Conservation (phyloP, 768 basidiomycete genomes). For the Lyophyllum decastes region DNA sequence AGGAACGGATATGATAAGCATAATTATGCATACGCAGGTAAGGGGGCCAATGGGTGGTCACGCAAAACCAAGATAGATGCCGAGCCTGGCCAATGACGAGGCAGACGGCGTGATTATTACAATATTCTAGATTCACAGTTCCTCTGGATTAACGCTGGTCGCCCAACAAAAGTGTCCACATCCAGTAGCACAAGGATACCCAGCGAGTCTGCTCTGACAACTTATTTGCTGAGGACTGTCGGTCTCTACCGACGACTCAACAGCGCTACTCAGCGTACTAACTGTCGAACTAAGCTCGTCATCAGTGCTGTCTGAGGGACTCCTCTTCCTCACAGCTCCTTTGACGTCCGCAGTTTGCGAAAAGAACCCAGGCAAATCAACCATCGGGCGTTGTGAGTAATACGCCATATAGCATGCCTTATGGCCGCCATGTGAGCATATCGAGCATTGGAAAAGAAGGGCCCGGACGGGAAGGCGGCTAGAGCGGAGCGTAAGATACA, state of each 20-base stretch:
- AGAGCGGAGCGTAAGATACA: neutral
- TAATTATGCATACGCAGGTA: too few species aligned
- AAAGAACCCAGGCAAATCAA: conserved; percentile 39
- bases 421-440: conserved; percentile 83
- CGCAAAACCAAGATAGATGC: too few species aligned
- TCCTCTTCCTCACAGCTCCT: conserved; percentile 14
- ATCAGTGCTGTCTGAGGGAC: conserved; percentile 21
- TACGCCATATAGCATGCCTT: conserved; percentile 76
- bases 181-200: conserved; percentile 75
- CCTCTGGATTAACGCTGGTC: conserved; percentile 28
- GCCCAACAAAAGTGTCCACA: conserved; percentile 86
- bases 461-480: conserved; percentile 79
- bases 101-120: neutral
- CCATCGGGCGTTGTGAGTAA: conserved; percentile 60
- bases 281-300: conserved; percentile 25
- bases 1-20: neutral
- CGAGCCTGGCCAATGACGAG: neutral
- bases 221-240: conserved; percentile 17
- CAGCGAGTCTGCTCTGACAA: conserved; percentile 35
- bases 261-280: conserved; percentile 17
- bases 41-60: too few species aligned
- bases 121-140: too few species aligned
- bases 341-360: conserved; percentile 4
- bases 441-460: conserved; percentile 71
- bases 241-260: conserved; percentile 20